Conservation (phyloP, 129 eudicot genomes). For the Centella asiatica region DNA sequence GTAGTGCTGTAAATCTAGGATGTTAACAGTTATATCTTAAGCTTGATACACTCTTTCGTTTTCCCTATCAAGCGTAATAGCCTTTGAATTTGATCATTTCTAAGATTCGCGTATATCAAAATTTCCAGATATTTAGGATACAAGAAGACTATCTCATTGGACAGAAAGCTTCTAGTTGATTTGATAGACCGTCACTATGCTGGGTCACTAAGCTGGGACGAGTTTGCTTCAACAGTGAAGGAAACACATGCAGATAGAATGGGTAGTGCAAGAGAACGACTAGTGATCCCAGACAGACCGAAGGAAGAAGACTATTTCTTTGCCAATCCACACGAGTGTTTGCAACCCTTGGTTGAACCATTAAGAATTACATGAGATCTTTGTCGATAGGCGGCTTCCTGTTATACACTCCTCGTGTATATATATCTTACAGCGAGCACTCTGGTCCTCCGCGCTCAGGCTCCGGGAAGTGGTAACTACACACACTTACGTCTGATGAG, state of each 20-base stretch:
- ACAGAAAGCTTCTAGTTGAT: conserved; percentile 22
- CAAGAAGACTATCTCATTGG: conserved; percentile 16
- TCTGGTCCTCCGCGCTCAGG: background rate
- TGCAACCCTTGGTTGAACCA: conserved; percentile 10
- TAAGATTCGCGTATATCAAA: background rate
- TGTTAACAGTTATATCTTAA: background rate
- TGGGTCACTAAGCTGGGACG: conserved; percentile 19
- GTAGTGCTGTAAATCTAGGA: background rate
- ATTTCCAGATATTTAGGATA: conserved; percentile 25
- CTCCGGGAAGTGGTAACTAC: background rate
- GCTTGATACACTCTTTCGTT: background rate
- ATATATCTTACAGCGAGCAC: background rate
- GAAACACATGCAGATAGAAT: conserved; percentile 13
- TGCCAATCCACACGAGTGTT: conserved; percentile 25
- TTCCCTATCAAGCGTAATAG: background rate
- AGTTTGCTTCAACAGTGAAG: conserved; percentile 11
- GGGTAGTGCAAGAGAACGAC: conserved; percentile 12
- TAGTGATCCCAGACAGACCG: conserved; percentile 8
- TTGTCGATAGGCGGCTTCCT: background rate
- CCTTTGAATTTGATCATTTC: background rate
- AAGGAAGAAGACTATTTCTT: conserved; percentile 24
- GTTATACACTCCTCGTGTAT: conserved; percentile 9
- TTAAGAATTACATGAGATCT: background rate
- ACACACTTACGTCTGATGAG: background rate
- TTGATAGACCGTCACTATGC: conserved; percentile 14